phyloP scores from a whole-genome alignment of 2,329 filamentous ascomycete species.

The Diaporthe sp. region DNA sequence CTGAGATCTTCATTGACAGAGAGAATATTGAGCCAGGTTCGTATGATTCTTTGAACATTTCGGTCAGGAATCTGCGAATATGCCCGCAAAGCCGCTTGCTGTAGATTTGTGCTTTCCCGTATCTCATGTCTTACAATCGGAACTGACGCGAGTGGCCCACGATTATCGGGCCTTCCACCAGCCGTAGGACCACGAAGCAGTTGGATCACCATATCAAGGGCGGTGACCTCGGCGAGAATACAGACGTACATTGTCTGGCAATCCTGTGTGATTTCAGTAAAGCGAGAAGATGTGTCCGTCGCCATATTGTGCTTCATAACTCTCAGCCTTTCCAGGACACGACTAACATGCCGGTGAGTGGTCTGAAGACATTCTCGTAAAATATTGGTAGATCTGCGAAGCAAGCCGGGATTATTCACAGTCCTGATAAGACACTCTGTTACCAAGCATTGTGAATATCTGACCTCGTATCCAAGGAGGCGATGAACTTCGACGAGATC shows the following conservation, averaged over 20 bases:
- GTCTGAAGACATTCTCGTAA: neutral
- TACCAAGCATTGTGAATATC: constrained; percentile 15
- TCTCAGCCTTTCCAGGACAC: neutral
- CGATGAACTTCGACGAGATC: neutral
- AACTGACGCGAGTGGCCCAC: neutral
- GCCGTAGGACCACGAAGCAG: neutral
- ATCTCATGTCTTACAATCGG: neutral
- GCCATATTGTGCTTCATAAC: neutral
- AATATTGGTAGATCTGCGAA: neutral
- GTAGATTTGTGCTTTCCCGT: neutral
- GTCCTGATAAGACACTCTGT: neutral
- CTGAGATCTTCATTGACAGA: constrained; percentile 1
- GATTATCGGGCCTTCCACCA: neutral
- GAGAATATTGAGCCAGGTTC: neutral
- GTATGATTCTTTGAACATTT: neutral
- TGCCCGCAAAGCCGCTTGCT: neutral
- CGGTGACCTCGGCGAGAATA: neutral
- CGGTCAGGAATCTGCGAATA: constrained; percentile 3
- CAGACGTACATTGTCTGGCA: neutral
- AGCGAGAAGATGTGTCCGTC: neutral
- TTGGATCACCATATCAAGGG: neutral
- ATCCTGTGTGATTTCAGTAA: neutral
- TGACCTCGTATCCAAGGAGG: neutral
- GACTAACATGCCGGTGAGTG: neutral
- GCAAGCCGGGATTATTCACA: neutral